Conservation (phyloP, 208 protist genomes). For the Leptomonas seymouri region DNA sequence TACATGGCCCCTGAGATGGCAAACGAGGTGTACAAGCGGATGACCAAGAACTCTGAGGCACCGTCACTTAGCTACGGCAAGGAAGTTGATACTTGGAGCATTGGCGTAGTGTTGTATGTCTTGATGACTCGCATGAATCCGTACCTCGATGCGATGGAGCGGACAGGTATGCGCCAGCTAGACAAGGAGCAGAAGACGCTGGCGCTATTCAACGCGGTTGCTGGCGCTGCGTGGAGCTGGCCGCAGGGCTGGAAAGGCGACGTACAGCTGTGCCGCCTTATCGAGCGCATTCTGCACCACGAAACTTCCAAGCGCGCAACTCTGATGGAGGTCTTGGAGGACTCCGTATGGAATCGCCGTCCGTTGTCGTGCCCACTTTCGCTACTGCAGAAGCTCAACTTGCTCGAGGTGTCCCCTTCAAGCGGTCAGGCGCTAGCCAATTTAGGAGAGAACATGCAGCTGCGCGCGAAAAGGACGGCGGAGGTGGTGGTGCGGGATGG, state of each 20-base stretch:
- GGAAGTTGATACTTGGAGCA: slow-evolving; percentile 91
- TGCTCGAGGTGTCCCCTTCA: slow-evolving; percentile 47
- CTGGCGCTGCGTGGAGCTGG: slow-evolving; percentile 79
- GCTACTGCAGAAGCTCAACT: slow-evolving; percentile 78
- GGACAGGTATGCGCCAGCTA: slow-evolving; percentile 44
- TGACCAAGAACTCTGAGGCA: slow-evolving; percentile 57
- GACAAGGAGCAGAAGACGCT: slow-evolving; percentile 78
- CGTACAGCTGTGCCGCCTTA: slow-evolving; percentile 56
- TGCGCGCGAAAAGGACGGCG: slow-evolving; percentile 37
- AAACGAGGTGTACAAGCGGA: slow-evolving; percentile 80
- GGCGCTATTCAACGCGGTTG: slow-evolving; percentile 76
- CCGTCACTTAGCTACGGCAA: slow-evolving; percentile 78
- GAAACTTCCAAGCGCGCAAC: slow-evolving; percentile 56
- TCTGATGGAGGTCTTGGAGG: slow-evolving; percentile 74
- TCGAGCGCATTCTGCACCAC: slow-evolving; percentile 65
- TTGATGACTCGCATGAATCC: slow-evolving; percentile 88
- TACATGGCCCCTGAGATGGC: slow-evolving; percentile 93
- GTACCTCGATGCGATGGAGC: slow-evolving; percentile 78
- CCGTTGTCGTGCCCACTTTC: slow-evolving; percentile 81
- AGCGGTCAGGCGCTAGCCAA: slow-evolving; percentile 38
- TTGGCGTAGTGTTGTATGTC: slow-evolving; percentile 89
- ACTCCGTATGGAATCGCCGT: slow-evolving; percentile 81
- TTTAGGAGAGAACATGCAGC: slow-evolving; percentile 47
- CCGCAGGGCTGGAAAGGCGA: slow-evolving; percentile 67
- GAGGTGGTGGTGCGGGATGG: slow-evolving; percentile 52